Base-by-base conservation (phyloP, 805 yeast species). In the Yamadazyma insecticola region DNA sequence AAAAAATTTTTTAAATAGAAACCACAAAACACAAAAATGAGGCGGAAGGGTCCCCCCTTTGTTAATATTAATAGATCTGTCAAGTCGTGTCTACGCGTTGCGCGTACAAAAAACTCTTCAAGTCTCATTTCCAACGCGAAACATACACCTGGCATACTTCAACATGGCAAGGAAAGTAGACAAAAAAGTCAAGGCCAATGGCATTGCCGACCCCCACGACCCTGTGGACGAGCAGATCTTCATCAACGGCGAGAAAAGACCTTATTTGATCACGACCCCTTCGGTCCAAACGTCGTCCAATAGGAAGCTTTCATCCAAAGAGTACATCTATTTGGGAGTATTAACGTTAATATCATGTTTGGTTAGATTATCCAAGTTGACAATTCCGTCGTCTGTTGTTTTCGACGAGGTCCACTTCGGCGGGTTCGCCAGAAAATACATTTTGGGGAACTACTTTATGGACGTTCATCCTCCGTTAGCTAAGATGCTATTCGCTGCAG, bases 391-490 rank as follows among this genome's bases (percentile, higher is more conserved):
- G 47, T 76, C 89, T 17, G 94, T 88, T 22, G 95, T 90, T 9
- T 85, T 85, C 44, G 96, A 88, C 56, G 98, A 90, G 57, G 92
- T 84, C 24, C 95, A 85, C 58, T 92, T 92, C 49, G 98, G 98
- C 35, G 94, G 94, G n/a, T 92, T 90, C 61, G 95, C 96, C 19
- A 72, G 81, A 36, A 78, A 84, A 57, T 92, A 88, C 61, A 70
- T 78, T 32, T 56, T 61, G 32, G 84, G 86, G 13, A 56, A 57
- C 12, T 81, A 67, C 50, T 82, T 81, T 56, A 69, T 81, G 73
- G 89, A 80, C 53, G 81, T 76, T 26, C 84, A 82, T 50, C 94
- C 95, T 6, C 95, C 95, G 4, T 65, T 84, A 44, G 82, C 84
- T 22, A 78, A 81, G 50, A 72, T 84, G 78, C 55, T 84, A 28